phyloP scores from a whole-genome alignment of 2,329 filamentous ascomycete species.

The Cladosporium sp. region DNA sequence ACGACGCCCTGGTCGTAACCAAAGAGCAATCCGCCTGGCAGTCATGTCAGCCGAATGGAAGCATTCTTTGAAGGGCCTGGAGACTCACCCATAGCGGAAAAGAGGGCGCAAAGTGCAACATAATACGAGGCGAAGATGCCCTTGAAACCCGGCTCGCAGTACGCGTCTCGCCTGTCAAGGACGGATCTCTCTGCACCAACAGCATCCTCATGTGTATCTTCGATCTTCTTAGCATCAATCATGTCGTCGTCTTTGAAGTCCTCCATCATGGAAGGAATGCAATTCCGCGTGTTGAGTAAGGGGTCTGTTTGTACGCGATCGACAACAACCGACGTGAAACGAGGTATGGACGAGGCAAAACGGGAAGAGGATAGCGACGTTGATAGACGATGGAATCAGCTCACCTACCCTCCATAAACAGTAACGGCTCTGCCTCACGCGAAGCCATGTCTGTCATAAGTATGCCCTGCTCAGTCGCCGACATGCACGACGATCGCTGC shows the following conservation, averaged over 20 bases:
- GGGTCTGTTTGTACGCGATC: neutral
- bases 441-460: slow-evolving; percentile 8
- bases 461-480: slow-evolving; percentile 11
- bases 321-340: neutral
- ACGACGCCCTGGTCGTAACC: slow-evolving; percentile 33
- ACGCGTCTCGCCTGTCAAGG: slow-evolving; percentile 13
- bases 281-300: neutral
- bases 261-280: neutral
- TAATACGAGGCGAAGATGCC: slow-evolving; percentile 37
- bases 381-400: neutral
- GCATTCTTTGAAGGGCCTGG: neutral
- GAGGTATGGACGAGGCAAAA: neutral
- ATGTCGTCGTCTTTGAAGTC: slow-evolving; percentile 3
- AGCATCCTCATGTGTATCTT: slow-evolving; percentile 3
- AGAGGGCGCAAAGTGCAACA: slow-evolving; percentile 22
- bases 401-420: slow-evolving; percentile 10
- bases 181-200: neutral
- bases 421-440: slow-evolving; percentile 4
- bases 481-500: slow-evolving; percentile 7
- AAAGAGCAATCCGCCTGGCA: slow-evolving; percentile 7
- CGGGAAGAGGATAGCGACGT: neutral
- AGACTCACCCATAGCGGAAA: slow-evolving; percentile 4
- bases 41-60: neutral
- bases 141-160: slow-evolving; percentile 27
- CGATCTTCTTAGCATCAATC: slow-evolving; percentile 8